phyloP scores from a whole-genome alignment of 2,329 filamentous ascomycete species.

The Penicillium brevicompactum region DNA sequence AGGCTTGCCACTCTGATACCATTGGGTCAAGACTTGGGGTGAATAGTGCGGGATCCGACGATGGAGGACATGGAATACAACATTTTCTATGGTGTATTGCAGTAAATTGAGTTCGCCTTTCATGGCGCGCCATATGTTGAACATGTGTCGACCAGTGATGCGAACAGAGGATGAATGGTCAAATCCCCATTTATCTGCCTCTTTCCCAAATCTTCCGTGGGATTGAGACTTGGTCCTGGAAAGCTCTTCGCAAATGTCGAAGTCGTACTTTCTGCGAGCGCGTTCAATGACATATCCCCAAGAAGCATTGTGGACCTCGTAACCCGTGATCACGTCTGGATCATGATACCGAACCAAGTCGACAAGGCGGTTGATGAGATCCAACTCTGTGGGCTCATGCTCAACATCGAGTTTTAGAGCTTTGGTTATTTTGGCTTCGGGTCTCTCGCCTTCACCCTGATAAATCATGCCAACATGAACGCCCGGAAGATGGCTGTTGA shows the following conservation, averaged over 20 bases:
- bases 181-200: conserved; percentile 89
- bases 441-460: conserved; percentile 63
- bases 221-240: conserved; percentile 84
- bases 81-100: conserved; percentile 96
- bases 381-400: conserved; percentile 77
- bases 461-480: conserved; percentile 72
- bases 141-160: conserved; percentile 92
- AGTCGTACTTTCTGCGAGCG: conserved; percentile 81
- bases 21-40: conserved; percentile 74
- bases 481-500: conserved; percentile 51
- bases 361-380: conserved; percentile 81
- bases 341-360: conserved; percentile 82
- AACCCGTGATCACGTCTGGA: conserved; percentile 91
- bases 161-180: conserved; percentile 89
- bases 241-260: conserved; percentile 86
- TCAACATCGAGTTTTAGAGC: conserved; percentile 66
- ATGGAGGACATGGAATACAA: conserved; percentile 87
- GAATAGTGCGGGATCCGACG: conserved; percentile 85
- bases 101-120: conserved; percentile 85
- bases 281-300: conserved; percentile 97
- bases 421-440: conserved; percentile 64
- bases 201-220: conserved; percentile 80
- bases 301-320: conserved; percentile 88
- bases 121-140: conserved; percentile 98
- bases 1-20: conserved; percentile 72